Conservation (phyloP, 768 basidiomycete genomes). For the Suillus subaureus region DNA sequence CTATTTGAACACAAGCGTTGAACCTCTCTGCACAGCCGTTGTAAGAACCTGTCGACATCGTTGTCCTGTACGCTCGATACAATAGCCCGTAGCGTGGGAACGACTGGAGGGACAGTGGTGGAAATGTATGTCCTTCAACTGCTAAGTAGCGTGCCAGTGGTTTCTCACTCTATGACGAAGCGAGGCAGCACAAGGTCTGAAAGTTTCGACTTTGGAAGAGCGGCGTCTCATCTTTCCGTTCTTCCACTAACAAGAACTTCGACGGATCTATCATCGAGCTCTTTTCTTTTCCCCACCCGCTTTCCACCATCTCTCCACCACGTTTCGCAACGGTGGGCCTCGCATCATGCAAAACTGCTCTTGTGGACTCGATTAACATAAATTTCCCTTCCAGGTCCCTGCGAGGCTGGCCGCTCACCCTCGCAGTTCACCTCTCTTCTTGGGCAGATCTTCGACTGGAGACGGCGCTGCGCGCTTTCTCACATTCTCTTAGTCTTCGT, state of each 20-base stretch:
- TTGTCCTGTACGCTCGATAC: background rate
- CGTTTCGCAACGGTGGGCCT: too few relatives aligned
- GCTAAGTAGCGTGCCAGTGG: background rate
- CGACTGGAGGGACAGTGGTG: background rate
- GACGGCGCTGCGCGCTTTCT: too few relatives aligned
- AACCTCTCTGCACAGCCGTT: background rate
- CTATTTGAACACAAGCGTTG: background rate
- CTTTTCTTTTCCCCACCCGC: background rate
- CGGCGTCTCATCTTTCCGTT: background rate
- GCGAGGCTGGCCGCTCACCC: too few relatives aligned
- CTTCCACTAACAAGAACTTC: background rate
- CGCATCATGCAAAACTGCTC: too few relatives aligned
- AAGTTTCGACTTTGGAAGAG: background rate
- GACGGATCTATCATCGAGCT: background rate
- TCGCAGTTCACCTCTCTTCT: too few relatives aligned
- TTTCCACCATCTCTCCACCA: too few relatives aligned
- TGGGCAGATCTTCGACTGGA: too few relatives aligned
- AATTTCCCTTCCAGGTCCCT: too few relatives aligned
- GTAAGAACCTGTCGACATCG: background rate
- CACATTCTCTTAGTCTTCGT: too few relatives aligned
- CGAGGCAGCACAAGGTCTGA: background rate
- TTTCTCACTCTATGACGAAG: background rate
- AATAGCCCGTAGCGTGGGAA: background rate
- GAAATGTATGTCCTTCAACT: background rate
- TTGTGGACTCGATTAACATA: too few relatives aligned